Conservation (phyloP, 2,329 filamentous ascomycete species). For the Penicillium sp. region DNA sequence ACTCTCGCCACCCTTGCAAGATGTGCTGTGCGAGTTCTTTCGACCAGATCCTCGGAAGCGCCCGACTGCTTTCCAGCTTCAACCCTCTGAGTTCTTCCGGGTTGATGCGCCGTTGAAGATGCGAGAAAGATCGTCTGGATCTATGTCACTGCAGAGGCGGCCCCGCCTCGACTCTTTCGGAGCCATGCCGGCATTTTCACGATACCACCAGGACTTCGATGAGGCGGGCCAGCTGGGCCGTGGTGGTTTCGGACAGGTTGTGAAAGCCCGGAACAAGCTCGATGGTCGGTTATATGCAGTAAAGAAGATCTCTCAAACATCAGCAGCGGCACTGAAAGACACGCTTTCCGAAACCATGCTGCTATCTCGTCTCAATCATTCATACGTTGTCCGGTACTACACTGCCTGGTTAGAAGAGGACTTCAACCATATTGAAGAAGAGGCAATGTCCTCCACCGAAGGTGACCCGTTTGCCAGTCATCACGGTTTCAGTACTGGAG, state of each 20-base stretch:
- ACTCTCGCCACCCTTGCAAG: constrained; percentile 72
- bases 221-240: constrained; percentile 87
- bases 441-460: constrained; percentile 51
- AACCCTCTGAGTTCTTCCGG: constrained; percentile 53
- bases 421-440: constrained; percentile 41
- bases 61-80: constrained; percentile 73
- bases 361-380: constrained; percentile 89
- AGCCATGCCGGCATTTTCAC: constrained; percentile 58
- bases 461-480: constrained; percentile 49
- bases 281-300: constrained; percentile 93
- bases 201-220: constrained; percentile 86
- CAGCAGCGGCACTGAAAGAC: constrained; percentile 59
- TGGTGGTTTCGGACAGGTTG: constrained; percentile 93
- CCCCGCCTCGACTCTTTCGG: constrained; percentile 63
- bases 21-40: constrained; percentile 82
- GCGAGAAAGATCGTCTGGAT: constrained; percentile 45
- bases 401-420: constrained; percentile 88
- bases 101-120: constrained; percentile 39
- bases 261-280: constrained; percentile 90
- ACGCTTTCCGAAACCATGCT: constrained; percentile 84
- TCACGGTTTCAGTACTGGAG: constrained; percentile 66
- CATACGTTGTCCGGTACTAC: constrained; percentile 84
- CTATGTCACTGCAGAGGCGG: constrained; percentile 49
- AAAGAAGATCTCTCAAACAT: constrained; percentile 89
- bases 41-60: constrained; percentile 79